Evolutionary conservation across 495 filamentous ascomycete species (phyloP).

Genomic region (Entonaema liquescens): DNA sequence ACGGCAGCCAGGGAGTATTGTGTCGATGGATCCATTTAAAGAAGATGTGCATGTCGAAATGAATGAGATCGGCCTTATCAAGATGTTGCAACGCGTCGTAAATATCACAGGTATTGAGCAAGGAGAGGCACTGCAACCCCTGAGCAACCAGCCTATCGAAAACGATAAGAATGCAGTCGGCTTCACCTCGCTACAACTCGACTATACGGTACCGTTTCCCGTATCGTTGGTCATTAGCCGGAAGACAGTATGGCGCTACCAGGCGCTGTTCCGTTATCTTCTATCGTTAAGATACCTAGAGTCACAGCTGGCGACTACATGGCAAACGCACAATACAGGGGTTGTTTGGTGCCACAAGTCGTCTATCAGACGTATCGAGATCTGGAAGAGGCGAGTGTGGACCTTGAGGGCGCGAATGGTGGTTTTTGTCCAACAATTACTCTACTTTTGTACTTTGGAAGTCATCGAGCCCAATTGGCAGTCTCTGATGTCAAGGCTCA

Average conservation of each 20-base stretch:
- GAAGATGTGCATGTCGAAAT: conserved; percentile 97
- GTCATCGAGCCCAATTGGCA: conserved; percentile 99
- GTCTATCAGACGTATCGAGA: conserved; percentile 76
- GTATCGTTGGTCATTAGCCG: conserved; percentile 94
- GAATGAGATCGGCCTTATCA: conserved; percentile 92
- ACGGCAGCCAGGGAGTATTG: conserved; percentile 92
- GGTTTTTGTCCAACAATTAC: conserved; percentile 92
- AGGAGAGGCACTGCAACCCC: conserved; percentile 70
- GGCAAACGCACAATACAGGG: conserved; percentile 88
- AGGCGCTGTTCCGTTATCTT: conserved; percentile 93
- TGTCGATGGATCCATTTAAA: conserved; percentile 94
- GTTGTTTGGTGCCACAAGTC: conserved; percentile 85
- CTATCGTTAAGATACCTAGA: conserved; percentile 89
- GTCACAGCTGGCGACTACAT: conserved; percentile 79
- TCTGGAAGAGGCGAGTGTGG: conserved; percentile 94
- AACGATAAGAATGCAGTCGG: conserved; percentile 88
- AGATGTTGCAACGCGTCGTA: conserved; percentile 93
- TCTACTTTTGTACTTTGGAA: conserved; percentile 96
- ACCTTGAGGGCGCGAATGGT: conserved; percentile 93
- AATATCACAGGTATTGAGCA: conserved; percentile 94
- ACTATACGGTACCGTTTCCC: conserved; percentile 96
- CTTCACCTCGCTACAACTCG: conserved; percentile 90
- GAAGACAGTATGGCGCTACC: conserved; percentile 94
- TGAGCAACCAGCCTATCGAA: conserved; percentile 63
- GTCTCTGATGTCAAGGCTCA: conserved; percentile 83